phyloP scores from a whole-genome alignment of 345 rosid genomes.

The Sisymbrium altissimum region DNA sequence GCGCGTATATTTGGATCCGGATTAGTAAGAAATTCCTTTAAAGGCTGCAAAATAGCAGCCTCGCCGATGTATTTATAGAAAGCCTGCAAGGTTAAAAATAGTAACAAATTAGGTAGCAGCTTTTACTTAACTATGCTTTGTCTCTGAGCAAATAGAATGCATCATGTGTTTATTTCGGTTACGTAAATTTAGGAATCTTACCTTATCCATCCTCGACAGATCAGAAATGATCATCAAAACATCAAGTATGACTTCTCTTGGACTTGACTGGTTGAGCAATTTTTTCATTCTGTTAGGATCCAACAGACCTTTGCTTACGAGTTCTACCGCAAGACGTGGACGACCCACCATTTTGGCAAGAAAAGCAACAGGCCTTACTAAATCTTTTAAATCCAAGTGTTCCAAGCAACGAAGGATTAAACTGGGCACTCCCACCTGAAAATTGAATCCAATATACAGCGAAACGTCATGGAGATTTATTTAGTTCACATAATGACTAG shows the following conservation, averaged over 20 bases:
- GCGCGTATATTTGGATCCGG: conserved; percentile 87
- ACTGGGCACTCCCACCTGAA: conserved; percentile 78
- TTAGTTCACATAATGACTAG: background rate
- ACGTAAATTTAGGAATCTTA: conserved; percentile 30
- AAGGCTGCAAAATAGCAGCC: conserved; percentile 62
- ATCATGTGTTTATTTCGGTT: conserved; percentile 1
- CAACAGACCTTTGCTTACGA: conserved; percentile 78
- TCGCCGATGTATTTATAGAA: conserved; percentile 81
- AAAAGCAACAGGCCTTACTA: conserved; percentile 83
- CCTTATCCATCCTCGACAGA: conserved; percentile 94
- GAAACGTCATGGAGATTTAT: background rate
- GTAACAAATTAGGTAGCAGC: conserved; percentile 11
- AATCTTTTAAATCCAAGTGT: conserved; percentile 72
- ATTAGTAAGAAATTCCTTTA: conserved; percentile 66
- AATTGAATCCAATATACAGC: background rate
- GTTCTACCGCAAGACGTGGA: conserved; percentile 74
- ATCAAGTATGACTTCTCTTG: conserved; percentile 79
- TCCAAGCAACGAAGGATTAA: conserved; percentile 71
- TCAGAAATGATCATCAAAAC: conserved; percentile 88
- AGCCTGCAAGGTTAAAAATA: conserved; percentile 47
- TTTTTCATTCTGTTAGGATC: conserved; percentile 72
- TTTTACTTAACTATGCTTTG: background rate
- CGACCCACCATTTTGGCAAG: conserved; percentile 86
- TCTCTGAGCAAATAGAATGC: background rate
- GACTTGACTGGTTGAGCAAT: conserved; percentile 65